A percentile compares a stretch with the other conserved stretches of the same genome.
These are phyloP conservation scores for Colletotrichum salicis DNA, from an alignment of 2,329 filamentous ascomycete species.

Conservation along the genomic window DNA sequence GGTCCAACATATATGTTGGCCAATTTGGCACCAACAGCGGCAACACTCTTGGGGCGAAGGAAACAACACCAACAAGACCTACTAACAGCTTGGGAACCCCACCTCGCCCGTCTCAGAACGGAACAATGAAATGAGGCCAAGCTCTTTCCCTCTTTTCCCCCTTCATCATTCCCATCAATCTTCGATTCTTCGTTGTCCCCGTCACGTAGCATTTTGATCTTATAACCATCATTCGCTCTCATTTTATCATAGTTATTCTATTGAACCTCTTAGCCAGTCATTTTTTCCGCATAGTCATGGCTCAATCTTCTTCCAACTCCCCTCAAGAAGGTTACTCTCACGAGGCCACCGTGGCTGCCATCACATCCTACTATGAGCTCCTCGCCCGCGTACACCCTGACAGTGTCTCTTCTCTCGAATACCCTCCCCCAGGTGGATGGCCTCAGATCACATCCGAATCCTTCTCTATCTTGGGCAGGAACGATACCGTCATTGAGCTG, in stretches of 20 bases:
- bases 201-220: not conserved
- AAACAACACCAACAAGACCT: not conserved
- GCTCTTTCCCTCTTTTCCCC: not conserved
- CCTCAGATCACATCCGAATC: conserved; percentile 26
- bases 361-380: not conserved
- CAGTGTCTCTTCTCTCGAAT: not conserved
- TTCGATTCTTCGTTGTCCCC: not conserved
- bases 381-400: not conserved
- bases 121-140: not conserved
- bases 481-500: conserved; percentile 30
- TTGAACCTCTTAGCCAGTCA: not conserved
- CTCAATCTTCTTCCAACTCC: not conserved
- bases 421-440: conserved; percentile 25
- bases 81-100: not conserved
- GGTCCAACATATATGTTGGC: not conserved
- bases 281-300: not conserved
- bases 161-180: not conserved
- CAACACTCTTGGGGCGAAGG: not conserved
- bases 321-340: not conserved
- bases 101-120: not conserved
- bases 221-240: not conserved
- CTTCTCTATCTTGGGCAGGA: conserved; percentile 18
- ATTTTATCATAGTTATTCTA: not conserved
- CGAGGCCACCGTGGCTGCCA: not conserved
- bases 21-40: not conserved